Evolutionary conservation across 2,329 filamentous ascomycete genomes (phyloP), one percentile per base, ranked within the genome.

Genomic region (Aspergillus candidus): DNA sequence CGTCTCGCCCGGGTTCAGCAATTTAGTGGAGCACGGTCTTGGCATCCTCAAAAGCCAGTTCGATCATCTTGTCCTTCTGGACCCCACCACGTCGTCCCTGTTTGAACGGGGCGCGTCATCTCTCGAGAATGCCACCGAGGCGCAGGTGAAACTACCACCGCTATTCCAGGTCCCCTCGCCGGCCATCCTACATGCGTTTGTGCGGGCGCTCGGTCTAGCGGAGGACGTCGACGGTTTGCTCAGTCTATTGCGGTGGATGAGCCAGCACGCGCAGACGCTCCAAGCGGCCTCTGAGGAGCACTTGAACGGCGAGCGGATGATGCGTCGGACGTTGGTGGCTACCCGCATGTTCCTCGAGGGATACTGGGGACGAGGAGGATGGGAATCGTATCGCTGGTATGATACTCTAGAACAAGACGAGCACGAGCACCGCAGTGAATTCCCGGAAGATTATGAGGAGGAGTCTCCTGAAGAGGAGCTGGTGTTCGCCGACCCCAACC

Each of bases 161-260:
- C 49, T 67, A 40, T 52, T 67, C 27, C 58, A 64, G 31, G 59
- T 65, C 2, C 70, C 70, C 5, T 53, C 55, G 2, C 67, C 67
- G 40, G 62, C 66, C 31, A 53, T 57, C 11, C 57, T 73, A 11
- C 71, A 73, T 54, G 57, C 58, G 4, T 70, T 70, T 45, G 60
- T 71, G 35, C 60, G 70, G 34, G 63, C 65, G 27, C 56, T 73
- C 11, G 71, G 70, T 10, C 49, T 62, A 4, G 60, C 62, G 5
- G 59, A 60, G 43, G 71, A 73, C 43, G 60, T 63, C 33, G 58
- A 68, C 32, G 63, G 66, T 11, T 45, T 73, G 14, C 41, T 71
- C 30, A 58, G 59, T 38, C 54, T 73, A 15, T 52, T 73, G 34
- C 59, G 57, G 13, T 72, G 69, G 69, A 71, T 73, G 65, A 62